Base-by-base conservation (phyloP, 345 rosid genomes). In the Salix viminalis region DNA sequence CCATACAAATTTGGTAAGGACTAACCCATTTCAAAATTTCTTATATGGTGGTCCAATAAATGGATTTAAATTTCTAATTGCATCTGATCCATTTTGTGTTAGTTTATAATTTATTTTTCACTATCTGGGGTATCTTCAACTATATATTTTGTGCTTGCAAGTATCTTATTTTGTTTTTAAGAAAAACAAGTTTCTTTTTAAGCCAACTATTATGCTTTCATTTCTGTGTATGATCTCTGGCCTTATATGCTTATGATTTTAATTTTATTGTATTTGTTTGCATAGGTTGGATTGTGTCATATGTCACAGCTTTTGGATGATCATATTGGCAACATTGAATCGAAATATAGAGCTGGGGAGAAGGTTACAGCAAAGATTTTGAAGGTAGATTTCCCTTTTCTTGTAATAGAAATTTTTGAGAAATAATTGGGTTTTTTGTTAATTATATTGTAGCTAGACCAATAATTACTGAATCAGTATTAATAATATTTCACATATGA, bases 231-330 rank as follows among this genome's bases (percentile, higher is more conserved):
- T 46, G 52, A 3, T 46, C 52, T 24, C 36, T 50, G 15, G 19
- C 23, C 23, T 16, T 11, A 4, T 14, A 23, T 46, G 36, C 32
- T 4, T 26, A 30, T n/a, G 34, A 15, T 50, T 71, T 28, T 24
- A 19, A 14, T 24, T 50, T 32, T 73, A 19, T 60, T 24, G 6
- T 15, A 46, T 18, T 15, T 6, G 13, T 44, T 2, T 61, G 52
- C 72, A 28, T 81, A 96, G 99, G 98, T 93, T 84, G 99, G 99
- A 65, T 87, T 96, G 71, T 96, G 98, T 78, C 98, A 96, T 79
- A 82, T 84, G 68, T 91, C 98, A 3, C 89, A 96, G 86, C 85
- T 96, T 78, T 82, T 94, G 13, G 97, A 91, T 72, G 90, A 88
- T 64, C 89, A 65, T 46, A 73, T 91, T 30, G 89, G 86, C 78